Percentiles rank a stretch among this genome's conserved stretches.
Conservation (phyloP, 148 eudicot species). For the Persicaria maculosa region DNA sequence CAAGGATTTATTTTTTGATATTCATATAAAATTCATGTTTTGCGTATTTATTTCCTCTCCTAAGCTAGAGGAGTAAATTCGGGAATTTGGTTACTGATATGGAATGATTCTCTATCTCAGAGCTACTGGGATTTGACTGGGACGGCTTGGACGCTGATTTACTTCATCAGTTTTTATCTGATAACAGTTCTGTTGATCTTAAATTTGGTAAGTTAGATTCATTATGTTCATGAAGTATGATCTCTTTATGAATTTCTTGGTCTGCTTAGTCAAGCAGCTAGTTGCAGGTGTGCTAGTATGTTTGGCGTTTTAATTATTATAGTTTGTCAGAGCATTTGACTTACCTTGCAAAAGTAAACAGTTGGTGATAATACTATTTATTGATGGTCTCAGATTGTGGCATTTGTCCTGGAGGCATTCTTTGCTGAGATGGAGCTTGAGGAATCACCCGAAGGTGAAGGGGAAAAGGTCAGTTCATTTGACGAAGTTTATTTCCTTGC, state of each 20-base stretch:
- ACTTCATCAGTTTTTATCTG: constrained; percentile 92
- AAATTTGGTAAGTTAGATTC: constrained; percentile 67
- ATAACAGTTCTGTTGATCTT: constrained; percentile 72
- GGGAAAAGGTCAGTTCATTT: constrained; percentile 35
- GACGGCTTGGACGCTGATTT: constrained; percentile 59
- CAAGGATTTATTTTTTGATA: not conserved
- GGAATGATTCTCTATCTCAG: constrained; percentile 37
- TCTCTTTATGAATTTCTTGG: constrained; percentile 1
- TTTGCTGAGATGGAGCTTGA: constrained; percentile 90
- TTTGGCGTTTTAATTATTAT: no score
- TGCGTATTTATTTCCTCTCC: not conserved
- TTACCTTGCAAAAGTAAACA: constrained; percentile 1
- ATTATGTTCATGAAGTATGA: not conserved
- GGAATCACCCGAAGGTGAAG: constrained; percentile 38
- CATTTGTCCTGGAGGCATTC: constrained; percentile 97
- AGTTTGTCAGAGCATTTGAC: not conserved
- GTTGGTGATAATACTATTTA: not conserved
- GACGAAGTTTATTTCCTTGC: constrained; percentile 6
- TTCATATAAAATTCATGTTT: not conserved
- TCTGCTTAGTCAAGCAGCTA: not conserved
- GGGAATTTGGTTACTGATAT: constrained; percentile 14
- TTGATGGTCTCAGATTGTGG: constrained; percentile 60
- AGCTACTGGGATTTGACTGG: constrained; percentile 66
- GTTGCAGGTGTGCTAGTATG: not conserved
- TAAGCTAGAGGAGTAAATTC: not conserved